phyloP scores from a whole-genome alignment of 1,284 basidiomycete genomes.

The Vanrija sp. region DNA sequence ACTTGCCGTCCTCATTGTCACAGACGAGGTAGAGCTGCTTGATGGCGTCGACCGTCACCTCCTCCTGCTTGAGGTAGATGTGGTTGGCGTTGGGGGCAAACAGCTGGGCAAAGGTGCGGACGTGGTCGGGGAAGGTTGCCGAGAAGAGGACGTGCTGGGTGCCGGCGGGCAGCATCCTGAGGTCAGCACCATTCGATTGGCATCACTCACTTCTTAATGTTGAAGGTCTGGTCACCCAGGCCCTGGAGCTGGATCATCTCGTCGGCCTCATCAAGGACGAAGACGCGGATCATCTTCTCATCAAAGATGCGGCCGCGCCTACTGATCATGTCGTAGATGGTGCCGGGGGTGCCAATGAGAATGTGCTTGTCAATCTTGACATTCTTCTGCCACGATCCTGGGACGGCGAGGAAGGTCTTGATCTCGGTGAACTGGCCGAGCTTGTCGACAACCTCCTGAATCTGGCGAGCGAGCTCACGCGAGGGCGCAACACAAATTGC shows the following conservation, averaged over 20 bases:
- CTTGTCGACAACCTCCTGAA: slow-evolving; percentile 86
- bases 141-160: slow-evolving; percentile 95
- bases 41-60: slow-evolving; percentile 90
- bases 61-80: slow-evolving; percentile 91
- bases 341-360: slow-evolving; percentile 94
- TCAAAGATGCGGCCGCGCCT: slow-evolving; percentile 54
- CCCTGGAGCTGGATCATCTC: slow-evolving; percentile 98
- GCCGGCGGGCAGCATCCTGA: slow-evolving; percentile 43
- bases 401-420: slow-evolving; percentile 91
- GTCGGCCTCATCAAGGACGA: slow-evolving; percentile 97
- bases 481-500: slow-evolving; percentile 91
- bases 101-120: slow-evolving; percentile 80
- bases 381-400: slow-evolving; percentile 58
- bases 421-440: slow-evolving; percentile 96
- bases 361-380: slow-evolving; percentile 76
- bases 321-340: slow-evolving; percentile 77
- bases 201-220: slow-evolving; percentile 82
- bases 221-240: slow-evolving; percentile 90
- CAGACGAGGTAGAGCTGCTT: slow-evolving; percentile 98
- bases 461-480: slow-evolving; percentile 94
- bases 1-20: slow-evolving; percentile 83
- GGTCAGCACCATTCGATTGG: slow-evolving; percentile 2
- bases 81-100: slow-evolving; percentile 95
- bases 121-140: slow-evolving; percentile 93
- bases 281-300: slow-evolving; percentile 76